phyloP scores from a whole-genome alignment of 345 rosid genomes.

The Bruguiera gymnorhiza region DNA sequence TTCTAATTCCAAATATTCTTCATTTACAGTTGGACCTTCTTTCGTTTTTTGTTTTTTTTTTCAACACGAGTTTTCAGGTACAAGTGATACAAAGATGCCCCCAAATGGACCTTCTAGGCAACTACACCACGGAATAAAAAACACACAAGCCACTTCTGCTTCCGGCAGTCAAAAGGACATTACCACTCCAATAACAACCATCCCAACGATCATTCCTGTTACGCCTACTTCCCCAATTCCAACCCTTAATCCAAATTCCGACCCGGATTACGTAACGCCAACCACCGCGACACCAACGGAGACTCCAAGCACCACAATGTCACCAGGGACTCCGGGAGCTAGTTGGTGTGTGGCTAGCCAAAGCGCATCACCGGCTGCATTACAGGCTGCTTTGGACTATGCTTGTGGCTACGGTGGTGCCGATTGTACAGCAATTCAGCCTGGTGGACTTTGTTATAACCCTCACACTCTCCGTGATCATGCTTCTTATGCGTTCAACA shows the following conservation, averaged over 20 bases:
- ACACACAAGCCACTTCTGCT: background rate
- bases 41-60: too few relatives aligned
- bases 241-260: slow-evolving; percentile 40
- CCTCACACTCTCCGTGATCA: slow-evolving; percentile 58
- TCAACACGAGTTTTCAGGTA: slow-evolving; percentile 14
- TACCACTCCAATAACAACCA: slow-evolving; percentile 57
- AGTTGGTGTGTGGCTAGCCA: slow-evolving; percentile 90
- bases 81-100: slow-evolving; percentile 19
- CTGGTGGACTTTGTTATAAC: slow-evolving; percentile 57
- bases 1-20: too few relatives aligned
- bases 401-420: slow-evolving; percentile 87
- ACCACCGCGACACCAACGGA: slow-evolving; percentile 24
- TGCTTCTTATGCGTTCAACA: slow-evolving; percentile 82
- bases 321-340: slow-evolving; percentile 34
- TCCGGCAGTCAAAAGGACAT: slow-evolving; percentile 42
- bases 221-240: slow-evolving; percentile 32
- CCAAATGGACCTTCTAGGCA: background rate
- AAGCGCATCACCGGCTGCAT: slow-evolving; percentile 50
- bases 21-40: too few relatives aligned
- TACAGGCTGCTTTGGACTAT: slow-evolving; percentile 82
- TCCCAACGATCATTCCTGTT: slow-evolving; percentile 44
- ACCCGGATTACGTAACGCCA: slow-evolving; percentile 44
- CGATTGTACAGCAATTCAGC: slow-evolving; percentile 66
- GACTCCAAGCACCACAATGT: slow-evolving; percentile 17
- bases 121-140: background rate